Base-by-base conservation (phyloP, 306 rosid genomes). In the Herpetospermum pedunculosum region DNA sequence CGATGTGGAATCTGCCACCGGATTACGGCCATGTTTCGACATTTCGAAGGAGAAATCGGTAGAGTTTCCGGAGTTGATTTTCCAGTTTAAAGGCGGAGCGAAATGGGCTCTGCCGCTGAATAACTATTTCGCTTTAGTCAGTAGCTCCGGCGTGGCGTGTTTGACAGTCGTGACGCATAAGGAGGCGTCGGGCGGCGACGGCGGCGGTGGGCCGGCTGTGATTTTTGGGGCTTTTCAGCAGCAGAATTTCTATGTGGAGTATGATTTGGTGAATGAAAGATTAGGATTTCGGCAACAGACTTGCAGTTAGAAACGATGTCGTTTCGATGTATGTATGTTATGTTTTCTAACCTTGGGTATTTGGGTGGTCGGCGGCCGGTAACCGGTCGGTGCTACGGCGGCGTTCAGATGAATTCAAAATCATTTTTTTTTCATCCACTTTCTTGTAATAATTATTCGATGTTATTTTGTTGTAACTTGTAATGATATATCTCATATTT, bases 71-170 rank as follows among this genome's bases (percentile, higher is more conserved):
- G 81, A 85, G 44, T 68, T 95, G 0, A 77, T 76, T 19, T 85
- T 95, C 19, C 82, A 85, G 13, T 95, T 89, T 60, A 95, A 87
- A 76, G 99, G 99, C 0, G 99, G 99, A 26, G 96, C 96, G 16
- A 87, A 83, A 75, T 84, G 92, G 96, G 65, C 29, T 9, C 52
- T 89, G 48, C 96, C 96, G 0, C 1, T 75, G 0, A 15, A 10
- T 11, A 90, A 95, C 76, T 95, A 91, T 73, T 86, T 95, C 52
- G 83, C 97, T 0, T 7, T 88, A 7, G 74, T 87, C 19, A 83
- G 78, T 0, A 50, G 59, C 54, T 19, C 81, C 0, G 81, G 82
- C 18, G 82, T 82, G 1, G 85, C 76, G 4, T 94, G 99, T 41
- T 76, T 94, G 75, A 89, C 92, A 1, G 63, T 94, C 19, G 77